Evolutionary conservation across 2,329 filamentous ascomycete species (phyloP), one percentile per base, ranked within the genome.

Genomic region (Colletotrichum australisinense): DNA sequence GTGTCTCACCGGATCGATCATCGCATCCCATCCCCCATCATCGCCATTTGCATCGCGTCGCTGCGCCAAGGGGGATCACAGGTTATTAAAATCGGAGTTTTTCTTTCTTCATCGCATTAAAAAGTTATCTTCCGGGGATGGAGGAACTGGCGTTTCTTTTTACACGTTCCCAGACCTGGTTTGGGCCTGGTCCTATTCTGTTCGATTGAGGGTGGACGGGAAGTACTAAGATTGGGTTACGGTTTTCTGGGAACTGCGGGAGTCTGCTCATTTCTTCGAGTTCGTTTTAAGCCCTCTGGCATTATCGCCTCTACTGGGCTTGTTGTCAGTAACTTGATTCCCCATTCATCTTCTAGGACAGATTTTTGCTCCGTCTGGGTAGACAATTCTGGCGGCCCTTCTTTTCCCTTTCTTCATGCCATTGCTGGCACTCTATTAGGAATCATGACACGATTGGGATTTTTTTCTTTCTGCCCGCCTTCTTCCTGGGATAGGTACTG

Each of bases 371-470:
- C 22, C 12, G 16, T 30, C 46, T 22, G 9, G 4, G 28, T 28
- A 22, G 62, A 22, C 32, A 14, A 19, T 38, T n/a, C 32, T 42
- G 49, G 56, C 3, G 38, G 9, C n/a, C 19, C 11, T 8, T 32
- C 5, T 42, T 63, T 65, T 22, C 22, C 9, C 26, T 26, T 28
- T 46, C 38, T 53, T 53, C 16, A 19, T 26, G 22, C 49, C 28
- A 24, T 16, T 16, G 53, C 58, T 42, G n/a, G 32, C n/a, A 38
- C 14, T 26, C 38, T 42, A 19, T 26, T 46, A 62, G 62, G 35
- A 70, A 73, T 73, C 60, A 69, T 60, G 70, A 65, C 60, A 70
- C 49, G 70, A 65, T 60, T 62, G 49, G 32, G 55, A 38, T 30
- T 57, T 62, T 52, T 42, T 19, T 42, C 30, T 19, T 69, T 63